Conservation (phyloP, 108 stramenopile species). For the Heterococcus sp. region DNA sequence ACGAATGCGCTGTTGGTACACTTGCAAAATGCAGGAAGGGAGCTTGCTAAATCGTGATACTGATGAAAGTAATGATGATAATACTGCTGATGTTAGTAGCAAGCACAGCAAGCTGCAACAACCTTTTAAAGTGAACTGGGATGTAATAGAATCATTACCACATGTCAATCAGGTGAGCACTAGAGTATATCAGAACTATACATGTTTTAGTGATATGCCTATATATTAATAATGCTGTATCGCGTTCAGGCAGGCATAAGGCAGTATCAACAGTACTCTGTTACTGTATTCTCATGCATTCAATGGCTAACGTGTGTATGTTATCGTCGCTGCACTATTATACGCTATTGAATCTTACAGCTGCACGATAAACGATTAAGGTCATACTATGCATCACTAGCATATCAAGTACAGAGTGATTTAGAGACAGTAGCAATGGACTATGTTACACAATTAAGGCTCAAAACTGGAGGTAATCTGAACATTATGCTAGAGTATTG, state of each 20-base stretch:
- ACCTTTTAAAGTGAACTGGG: conserved; percentile 6
- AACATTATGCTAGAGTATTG: too few species aligned
- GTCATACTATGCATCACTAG: conserved; percentile 36
- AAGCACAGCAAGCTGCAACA: background rate
- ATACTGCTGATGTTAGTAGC: background rate
- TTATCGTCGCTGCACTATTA: background rate
- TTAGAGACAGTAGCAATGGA: conserved; percentile 75
- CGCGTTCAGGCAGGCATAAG: background rate
- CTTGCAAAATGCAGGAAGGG: too few species aligned
- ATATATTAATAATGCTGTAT: background rate
- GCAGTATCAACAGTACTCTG: too few species aligned
- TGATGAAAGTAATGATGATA: background rate
- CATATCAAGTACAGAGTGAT: conserved; percentile 62
- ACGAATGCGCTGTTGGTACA: background rate
- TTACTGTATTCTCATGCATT: too few species aligned
- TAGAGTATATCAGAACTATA: background rate
- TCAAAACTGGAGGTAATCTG: conserved; percentile 61
- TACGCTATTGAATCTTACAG: background rate
- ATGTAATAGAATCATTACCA: conserved; percentile 16
- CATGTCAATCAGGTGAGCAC: background rate
- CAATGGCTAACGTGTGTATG: too few species aligned
- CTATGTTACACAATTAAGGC: conserved; percentile 74
- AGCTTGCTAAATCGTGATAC: background rate
- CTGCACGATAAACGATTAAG: background rate
- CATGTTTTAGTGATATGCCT: background rate